A percentile compares a stretch with the other conserved stretches of the same genome.
Conservation (phyloP, 257 asterid species). For the Prunella vulgaris region DNA sequence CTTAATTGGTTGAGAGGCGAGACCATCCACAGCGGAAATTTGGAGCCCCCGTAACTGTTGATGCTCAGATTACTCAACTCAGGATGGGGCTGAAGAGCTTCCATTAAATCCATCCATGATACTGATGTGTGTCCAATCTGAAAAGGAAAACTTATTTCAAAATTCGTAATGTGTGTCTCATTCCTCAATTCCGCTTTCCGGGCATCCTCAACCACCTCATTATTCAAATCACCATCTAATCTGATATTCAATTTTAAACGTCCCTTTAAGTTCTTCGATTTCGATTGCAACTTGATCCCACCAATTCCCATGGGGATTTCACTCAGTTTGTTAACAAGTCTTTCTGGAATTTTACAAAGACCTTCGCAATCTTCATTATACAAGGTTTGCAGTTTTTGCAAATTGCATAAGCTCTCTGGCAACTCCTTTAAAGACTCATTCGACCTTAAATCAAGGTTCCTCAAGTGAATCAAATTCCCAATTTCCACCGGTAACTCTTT, state of each 20-base stretch:
- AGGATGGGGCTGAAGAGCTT: background rate
- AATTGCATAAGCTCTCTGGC: background rate
- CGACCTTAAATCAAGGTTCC: too few relatives aligned
- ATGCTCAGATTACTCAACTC: background rate
- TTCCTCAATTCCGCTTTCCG: background rate
- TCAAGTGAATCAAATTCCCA: background rate
- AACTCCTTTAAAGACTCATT: background rate
- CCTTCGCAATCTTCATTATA: background rate
- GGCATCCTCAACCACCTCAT: background rate
- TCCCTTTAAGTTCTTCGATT: background rate
- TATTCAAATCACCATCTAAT: background rate
- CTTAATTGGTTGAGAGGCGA: too few relatives aligned
- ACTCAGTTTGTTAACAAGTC: background rate
- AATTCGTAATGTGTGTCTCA: background rate
- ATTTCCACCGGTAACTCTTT: background rate
- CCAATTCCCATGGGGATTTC: background rate
- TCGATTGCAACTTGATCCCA: background rate
- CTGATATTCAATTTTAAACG: background rate
- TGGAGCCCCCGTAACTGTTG: background rate
- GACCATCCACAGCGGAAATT: background rate
- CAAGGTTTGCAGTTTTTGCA: background rate
- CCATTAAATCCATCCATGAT: background rate
- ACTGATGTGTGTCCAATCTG: background rate
- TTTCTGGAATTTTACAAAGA: background rate
- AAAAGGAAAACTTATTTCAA: background rate